phyloP scores from a whole-genome alignment of 345 rosid species.

The Crucihimalaya himalaica region DNA sequence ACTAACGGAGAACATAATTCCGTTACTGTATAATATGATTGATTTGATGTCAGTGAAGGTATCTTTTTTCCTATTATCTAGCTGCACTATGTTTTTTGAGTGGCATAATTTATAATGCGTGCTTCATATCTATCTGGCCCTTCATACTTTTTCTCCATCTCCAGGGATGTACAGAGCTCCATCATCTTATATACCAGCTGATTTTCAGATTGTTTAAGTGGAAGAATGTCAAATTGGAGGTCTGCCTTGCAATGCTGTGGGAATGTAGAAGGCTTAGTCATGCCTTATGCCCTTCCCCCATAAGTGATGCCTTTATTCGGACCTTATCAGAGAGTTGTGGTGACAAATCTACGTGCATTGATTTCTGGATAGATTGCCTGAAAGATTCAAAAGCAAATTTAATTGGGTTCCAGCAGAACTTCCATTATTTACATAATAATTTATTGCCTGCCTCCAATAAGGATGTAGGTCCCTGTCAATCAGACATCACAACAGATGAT shows the following conservation, averaged over 20 bases:
- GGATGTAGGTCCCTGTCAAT: slow-evolving; percentile 37
- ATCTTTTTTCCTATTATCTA: slow-evolving; percentile 23
- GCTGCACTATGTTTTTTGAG: slow-evolving; percentile 14
- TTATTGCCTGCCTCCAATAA: slow-evolving; percentile 31
- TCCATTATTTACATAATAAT: slow-evolving; percentile 45
- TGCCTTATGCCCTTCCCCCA: slow-evolving; percentile 77
- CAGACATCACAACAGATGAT: slow-evolving; percentile 48
- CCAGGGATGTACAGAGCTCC: slow-evolving; percentile 66
- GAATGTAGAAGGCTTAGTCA: slow-evolving; percentile 84
- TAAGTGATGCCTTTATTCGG: slow-evolving; percentile 55
- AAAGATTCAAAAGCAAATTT: slow-evolving; percentile 57
- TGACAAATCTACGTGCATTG: slow-evolving; percentile 49
- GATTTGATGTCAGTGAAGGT: slow-evolving; percentile 88
- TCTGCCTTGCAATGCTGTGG: slow-evolving; percentile 66
- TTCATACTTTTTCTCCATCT: slow-evolving; percentile 27
- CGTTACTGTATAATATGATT: slow-evolving; percentile 56
- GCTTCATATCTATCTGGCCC: slow-evolving; percentile 14
- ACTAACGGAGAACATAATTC: slow-evolving; percentile 48
- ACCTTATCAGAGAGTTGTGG: slow-evolving; percentile 54
- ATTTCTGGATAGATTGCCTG: slow-evolving; percentile 70
- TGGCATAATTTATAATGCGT: slow-evolving; percentile 4
- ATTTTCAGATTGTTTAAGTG: slow-evolving; percentile 53
- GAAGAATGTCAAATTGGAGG: slow-evolving; percentile 57
- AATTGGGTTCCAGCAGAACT: slow-evolving; percentile 65
- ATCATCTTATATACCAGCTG: slow-evolving; percentile 52